Conservation (phyloP, 768 basidiomycete genomes). For the Trametes coccinea region DNA sequence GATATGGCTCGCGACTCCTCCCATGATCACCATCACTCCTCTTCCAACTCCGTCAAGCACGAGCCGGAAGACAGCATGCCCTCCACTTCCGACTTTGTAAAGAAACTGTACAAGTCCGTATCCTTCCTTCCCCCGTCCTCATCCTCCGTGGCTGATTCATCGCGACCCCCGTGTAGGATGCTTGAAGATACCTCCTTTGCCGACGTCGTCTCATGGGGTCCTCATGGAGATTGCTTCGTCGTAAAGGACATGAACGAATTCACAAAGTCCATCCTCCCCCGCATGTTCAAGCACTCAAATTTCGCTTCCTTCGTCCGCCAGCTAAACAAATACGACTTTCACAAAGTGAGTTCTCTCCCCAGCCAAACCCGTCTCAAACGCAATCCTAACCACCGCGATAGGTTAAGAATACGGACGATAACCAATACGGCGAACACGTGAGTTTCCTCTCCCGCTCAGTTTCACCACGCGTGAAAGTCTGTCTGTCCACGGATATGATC, state of each 20-base stretch:
- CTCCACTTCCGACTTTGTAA: conserved; percentile 90
- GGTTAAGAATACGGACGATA: conserved; percentile 86
- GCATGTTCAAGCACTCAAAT: conserved; percentile 94
- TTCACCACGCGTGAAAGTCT: background rate
- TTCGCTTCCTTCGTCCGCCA: conserved; percentile 92
- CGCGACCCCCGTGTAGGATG: conserved; percentile 55
- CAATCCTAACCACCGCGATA: conserved; percentile 20
- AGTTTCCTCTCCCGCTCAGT: conserved; percentile 32
- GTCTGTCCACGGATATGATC: conserved; percentile 9
- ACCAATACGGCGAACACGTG: conserved; percentile 64
- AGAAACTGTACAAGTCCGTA: conserved; percentile 87
- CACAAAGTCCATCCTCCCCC: conserved; percentile 84
- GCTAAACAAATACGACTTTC: conserved; percentile 95
- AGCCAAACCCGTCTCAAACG: conserved; percentile 2
- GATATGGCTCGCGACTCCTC: conserved; percentile 28
- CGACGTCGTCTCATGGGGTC: conserved; percentile 80
- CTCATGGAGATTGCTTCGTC: conserved; percentile 84
- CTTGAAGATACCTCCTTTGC: conserved; percentile 76
- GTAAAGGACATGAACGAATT: conserved; percentile 99
- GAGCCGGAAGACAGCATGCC: conserved; percentile 75
- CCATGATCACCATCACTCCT: conserved; percentile 15
- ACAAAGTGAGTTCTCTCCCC: conserved; percentile 57
- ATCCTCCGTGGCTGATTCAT: background rate
- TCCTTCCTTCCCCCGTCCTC: background rate
- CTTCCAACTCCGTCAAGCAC: conserved; percentile 29